Percentiles rank a stretch among this genome's conserved stretches.
Evolutionary conservation across 2,329 filamentous ascomycete genomes (phyloP).

Genomic region (Fusarium guadeloupense): DNA sequence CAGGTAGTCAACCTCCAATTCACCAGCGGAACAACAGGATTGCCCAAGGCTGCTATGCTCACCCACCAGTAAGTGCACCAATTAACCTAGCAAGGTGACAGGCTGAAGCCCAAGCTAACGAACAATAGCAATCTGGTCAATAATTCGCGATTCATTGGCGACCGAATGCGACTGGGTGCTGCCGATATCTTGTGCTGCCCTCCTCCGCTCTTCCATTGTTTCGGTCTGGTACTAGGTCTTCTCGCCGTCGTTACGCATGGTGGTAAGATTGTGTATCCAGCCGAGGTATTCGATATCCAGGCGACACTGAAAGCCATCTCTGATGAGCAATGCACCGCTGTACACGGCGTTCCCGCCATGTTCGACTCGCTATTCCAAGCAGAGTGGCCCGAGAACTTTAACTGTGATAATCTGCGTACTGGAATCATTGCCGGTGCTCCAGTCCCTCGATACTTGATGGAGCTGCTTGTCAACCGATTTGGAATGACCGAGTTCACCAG

Average conservation of each 20-base stretch:
- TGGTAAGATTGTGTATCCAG: constrained; percentile 78
- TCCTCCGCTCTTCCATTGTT: constrained; percentile 87
- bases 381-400: constrained; percentile 52
- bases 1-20: constrained; percentile 80
- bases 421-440: constrained; percentile 83
- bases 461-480: constrained; percentile 73
- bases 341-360: constrained; percentile 87
- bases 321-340: constrained; percentile 74
- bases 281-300: constrained; percentile 75
- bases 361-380: constrained; percentile 73
- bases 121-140: constrained; percentile 65
- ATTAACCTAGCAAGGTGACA: not conserved
- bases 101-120: constrained; percentile 8
- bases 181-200: constrained; percentile 80
- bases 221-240: constrained; percentile 80
- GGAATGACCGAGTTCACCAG: constrained; percentile 80
- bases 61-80: constrained; percentile 67
- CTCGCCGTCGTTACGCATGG: constrained; percentile 78
- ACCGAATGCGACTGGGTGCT: constrained; percentile 74
- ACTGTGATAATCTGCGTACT: constrained; percentile 68
- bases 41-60: constrained; percentile 78
- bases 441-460: constrained; percentile 79
- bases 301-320: constrained; percentile 73
- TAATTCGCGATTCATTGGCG: constrained; percentile 75
- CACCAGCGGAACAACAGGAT: constrained; percentile 78